Percentiles rank a stretch among this genome's conserved stretches.
These are phyloP conservation scores for Hyaloscypha bicolor DNA, from an alignment of 495 filamentous ascomycete genomes.

Conservation along the genomic window DNA sequence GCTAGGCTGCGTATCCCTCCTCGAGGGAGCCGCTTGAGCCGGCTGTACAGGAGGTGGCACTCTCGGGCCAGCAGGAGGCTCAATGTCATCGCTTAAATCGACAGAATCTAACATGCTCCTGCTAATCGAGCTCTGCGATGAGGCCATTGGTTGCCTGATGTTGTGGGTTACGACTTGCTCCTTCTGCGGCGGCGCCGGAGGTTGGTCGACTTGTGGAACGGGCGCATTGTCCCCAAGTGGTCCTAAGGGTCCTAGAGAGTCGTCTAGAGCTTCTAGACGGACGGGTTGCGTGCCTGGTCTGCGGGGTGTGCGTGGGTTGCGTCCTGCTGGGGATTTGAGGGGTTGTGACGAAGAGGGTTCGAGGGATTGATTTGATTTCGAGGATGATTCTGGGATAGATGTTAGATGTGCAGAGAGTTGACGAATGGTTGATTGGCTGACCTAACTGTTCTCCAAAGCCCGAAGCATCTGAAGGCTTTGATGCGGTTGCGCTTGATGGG, in stretches of 20 bases:
- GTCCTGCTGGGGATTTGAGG: constrained; percentile 31
- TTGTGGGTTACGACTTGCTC: constrained; percentile 67
- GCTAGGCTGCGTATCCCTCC: constrained; percentile 73
- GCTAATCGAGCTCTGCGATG: constrained; percentile 49
- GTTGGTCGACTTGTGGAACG: constrained; percentile 55
- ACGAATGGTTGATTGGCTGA: constrained; percentile 9
- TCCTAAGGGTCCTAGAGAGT: constrained; percentile 90
- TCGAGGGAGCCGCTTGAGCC: constrained; percentile 51
- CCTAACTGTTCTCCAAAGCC: constrained; percentile 23
- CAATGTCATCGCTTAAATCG: constrained; percentile 64
- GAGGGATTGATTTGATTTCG: constrained; percentile 26
- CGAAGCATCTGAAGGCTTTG: constrained; percentile 20
- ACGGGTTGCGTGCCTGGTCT: constrained; percentile 82
- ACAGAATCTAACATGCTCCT: constrained; percentile 62
- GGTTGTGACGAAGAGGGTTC: constrained; percentile 26
- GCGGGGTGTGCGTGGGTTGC: constrained; percentile 54
- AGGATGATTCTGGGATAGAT: constrained; percentile 16
- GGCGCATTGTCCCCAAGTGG: constrained; percentile 68
- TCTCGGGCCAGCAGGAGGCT: constrained; percentile 52
- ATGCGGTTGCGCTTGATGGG: constrained; percentile 25
- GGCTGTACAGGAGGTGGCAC: constrained; percentile 77
- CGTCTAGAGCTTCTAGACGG: constrained; percentile 83
- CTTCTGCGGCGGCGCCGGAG: constrained; percentile 89
- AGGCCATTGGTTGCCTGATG: constrained; percentile 51
- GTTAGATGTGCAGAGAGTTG: constrained; percentile 6